These are phyloP conservation scores for Phytophthora uliginosa DNA, from an alignment of 352 stramenopile species.

Conservation along the genomic window DNA sequence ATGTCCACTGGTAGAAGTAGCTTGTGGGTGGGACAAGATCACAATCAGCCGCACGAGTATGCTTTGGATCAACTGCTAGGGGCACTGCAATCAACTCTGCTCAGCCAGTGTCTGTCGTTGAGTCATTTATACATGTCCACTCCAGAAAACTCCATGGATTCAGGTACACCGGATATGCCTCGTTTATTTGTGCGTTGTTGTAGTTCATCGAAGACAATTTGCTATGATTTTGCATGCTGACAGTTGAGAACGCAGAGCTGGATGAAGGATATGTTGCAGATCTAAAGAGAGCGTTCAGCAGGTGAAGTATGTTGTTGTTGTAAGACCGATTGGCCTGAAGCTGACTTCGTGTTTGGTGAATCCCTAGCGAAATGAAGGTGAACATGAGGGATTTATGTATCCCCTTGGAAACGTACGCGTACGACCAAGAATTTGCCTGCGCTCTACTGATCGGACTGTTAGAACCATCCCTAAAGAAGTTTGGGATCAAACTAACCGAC, in stretches of 20 bases:
- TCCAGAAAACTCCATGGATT: conserved; percentile 73
- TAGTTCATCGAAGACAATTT: not conserved
- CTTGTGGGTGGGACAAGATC: conserved; percentile 44
- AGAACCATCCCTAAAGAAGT: conserved; percentile 79
- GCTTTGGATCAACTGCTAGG: conserved; percentile 74
- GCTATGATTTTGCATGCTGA: not conserved
- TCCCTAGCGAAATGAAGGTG: conserved; percentile 83
- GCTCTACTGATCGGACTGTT: conserved; percentile 78
- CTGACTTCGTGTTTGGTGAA: conserved; percentile 9
- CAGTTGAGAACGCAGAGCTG: conserved; percentile 60
- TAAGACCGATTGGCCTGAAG: not conserved
- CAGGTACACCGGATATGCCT: conserved; percentile 35
- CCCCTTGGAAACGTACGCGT: conserved; percentile 85
- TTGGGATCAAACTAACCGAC: conserved; percentile 57
- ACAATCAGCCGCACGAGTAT: conserved; percentile 57
- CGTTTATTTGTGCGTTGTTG: conserved; percentile 10
- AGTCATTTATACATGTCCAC: conserved; percentile 86
- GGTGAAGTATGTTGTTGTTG: conserved; percentile 14
- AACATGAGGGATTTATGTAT: conserved; percentile 89
- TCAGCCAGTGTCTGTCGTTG: conserved; percentile 73
- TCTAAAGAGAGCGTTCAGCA: conserved; percentile 58
- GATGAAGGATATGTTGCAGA: conserved; percentile 80
- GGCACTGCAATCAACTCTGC: conserved; percentile 73
- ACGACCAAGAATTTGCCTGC: conserved; percentile 82
- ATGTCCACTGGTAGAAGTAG: conserved; percentile 49